phyloP scores from a whole-genome alignment of 495 filamentous ascomycete genomes.

The Penicillium lagena region DNA sequence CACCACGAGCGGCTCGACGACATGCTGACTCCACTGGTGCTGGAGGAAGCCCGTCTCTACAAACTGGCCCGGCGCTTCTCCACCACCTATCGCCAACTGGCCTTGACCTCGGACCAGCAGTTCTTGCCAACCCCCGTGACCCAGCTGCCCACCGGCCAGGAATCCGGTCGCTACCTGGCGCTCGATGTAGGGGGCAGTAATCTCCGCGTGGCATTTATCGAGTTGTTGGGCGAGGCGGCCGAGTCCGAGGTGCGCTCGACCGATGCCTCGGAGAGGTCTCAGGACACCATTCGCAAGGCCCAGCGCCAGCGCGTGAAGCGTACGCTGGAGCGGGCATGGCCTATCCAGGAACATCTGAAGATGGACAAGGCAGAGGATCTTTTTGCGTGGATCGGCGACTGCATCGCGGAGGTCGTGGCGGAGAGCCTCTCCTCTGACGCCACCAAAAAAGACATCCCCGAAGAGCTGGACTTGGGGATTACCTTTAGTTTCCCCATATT shows the following conservation, averaged over 20 bases:
- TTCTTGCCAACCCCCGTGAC: slow-evolving; percentile 78
- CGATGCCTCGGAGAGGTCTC: slow-evolving; percentile 30
- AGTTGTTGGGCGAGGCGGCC: slow-evolving; percentile 50
- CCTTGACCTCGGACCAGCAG: slow-evolving; percentile 59
- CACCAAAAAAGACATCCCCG: slow-evolving; percentile 36
- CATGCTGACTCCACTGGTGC: slow-evolving; percentile 31
- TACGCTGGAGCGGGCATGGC: slow-evolving; percentile 66
- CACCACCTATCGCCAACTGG: slow-evolving; percentile 54
- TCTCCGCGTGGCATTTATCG: slow-evolving; percentile 70
- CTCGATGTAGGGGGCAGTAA: slow-evolving; percentile 83
- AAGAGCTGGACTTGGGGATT: slow-evolving; percentile 67
- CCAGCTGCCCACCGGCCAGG: slow-evolving; percentile 55
- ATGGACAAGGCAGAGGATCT: slow-evolving; percentile 67
- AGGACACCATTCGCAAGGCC: slow-evolving; percentile 38
- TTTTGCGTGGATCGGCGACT: slow-evolving; percentile 74
- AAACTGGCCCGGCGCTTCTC: slow-evolving; percentile 56
- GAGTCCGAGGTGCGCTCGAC: slow-evolving; percentile 27
- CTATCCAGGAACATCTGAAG: slow-evolving; percentile 73
- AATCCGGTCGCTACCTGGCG: slow-evolving; percentile 64
- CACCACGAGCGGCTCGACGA: slow-evolving; percentile 28
- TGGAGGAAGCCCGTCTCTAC: slow-evolving; percentile 45
- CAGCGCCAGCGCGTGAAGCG: slow-evolving; percentile 48
- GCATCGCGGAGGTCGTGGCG: slow-evolving; percentile 66
- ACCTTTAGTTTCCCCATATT: slow-evolving; percentile 85
- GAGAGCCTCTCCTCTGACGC: slow-evolving; percentile 41